Percentiles rank a stretch among this genome's conserved stretches.
These are phyloP conservation scores for Schizophyllum commune DNA, from an alignment of 1,284 basidiomycete genomes.

Conservation along the genomic window DNA sequence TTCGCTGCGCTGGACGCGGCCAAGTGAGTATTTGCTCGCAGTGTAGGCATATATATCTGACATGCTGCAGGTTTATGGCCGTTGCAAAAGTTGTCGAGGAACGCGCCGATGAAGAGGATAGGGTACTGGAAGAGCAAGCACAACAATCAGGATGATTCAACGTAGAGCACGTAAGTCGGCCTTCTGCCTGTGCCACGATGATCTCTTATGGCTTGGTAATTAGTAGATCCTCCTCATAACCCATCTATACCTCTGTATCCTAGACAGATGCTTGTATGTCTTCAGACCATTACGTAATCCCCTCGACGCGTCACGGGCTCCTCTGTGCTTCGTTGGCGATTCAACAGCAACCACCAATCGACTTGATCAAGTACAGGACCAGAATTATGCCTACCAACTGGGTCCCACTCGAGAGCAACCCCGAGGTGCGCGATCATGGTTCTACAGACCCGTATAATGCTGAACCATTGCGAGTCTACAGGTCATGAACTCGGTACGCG, in stretches of 20 bases:
- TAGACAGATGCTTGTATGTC: background rate
- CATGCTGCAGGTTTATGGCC: background rate
- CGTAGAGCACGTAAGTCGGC: too few relatives aligned
- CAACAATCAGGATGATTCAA: background rate
- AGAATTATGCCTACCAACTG: constrained; percentile 24
- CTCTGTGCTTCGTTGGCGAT: background rate
- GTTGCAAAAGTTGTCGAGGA: background rate
- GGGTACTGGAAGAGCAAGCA: background rate
- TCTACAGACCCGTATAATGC: constrained; percentile 1
- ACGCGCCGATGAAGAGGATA: background rate
- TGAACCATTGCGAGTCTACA: constrained; percentile 14
- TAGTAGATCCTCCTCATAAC: too few relatives aligned
- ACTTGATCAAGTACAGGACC: background rate
- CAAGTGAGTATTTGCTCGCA: constrained; percentile 40
- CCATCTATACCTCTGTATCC: background rate
- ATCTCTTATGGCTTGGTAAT: too few relatives aligned
- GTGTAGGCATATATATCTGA: too few relatives aligned
- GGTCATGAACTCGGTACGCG: constrained; percentile 46
- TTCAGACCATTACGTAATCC: background rate
- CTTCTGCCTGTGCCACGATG: too few relatives aligned
- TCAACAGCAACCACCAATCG: background rate
- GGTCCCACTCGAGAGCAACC: constrained; percentile 75
- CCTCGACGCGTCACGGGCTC: background rate
- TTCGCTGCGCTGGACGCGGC: constrained; percentile 67
- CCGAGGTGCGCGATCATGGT: constrained; percentile 41